Base-by-base conservation (phyloP, 1,284 basidiomycete genomes). In the Megacollybia platyphylla region DNA sequence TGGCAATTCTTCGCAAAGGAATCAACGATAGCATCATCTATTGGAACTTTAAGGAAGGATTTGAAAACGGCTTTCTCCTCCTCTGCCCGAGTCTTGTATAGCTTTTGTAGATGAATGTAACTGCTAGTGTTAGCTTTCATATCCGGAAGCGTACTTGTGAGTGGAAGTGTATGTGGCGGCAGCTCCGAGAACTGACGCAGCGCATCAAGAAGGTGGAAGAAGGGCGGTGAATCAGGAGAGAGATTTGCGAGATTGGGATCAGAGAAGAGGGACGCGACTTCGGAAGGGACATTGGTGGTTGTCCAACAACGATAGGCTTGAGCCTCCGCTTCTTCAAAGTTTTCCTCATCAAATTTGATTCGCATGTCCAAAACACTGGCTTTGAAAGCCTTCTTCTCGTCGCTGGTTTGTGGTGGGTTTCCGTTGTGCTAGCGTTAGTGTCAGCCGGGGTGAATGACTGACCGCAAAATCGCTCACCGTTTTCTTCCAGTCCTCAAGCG, bases 1-100 rank as follows among this genome's bases (percentile, higher is more conserved):
- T 88, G 89, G 0, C 86, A 76, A 52, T 97, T 94, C 70, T 87
- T 93, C 39, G 94, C 85, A 56, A 98, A 98, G 5, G 72, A 66
- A 52, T 89, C 85, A 3, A 96, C 65, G 36, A 88, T 57, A 0
- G 63, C 65, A 32, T 77, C 63, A 13, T 70, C 66, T 13, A 78
- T 55, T 6, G 10, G 11, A 1, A 64, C 58, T 10, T 54, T 56
- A 36, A 75, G 54, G 42, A 67, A 65, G 28, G 56, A 59, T 54
- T 68, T 71, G 58, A 86, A 76, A 0, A 51, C 47, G 20, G 53
- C 63, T 51, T 83, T 79, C 55, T 93, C 91, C 39, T 77, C 70
- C 29, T 77, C 70, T 1, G 87, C 78, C 44, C 77, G 75, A 3
- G 63, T 56, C 51, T 82, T 82, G 64, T 92, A 94, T 46, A 91